Evolutionary conservation across 345 rosid species (phyloP).

Genomic region (Arabidopsis thaliana): TAIR10.1 NC_003076.8:24331001-24331500

Average conservation of each 20-base stretch:
- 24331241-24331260: slow-evolving; percentile 69
- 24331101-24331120: slow-evolving; percentile 52
- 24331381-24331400: slow-evolving; percentile 68
- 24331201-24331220: slow-evolving; percentile 57
- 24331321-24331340: slow-evolving; percentile 57
- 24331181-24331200: slow-evolving; percentile 46
- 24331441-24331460: slow-evolving; percentile 81
- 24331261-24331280: slow-evolving; percentile 47
- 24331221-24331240: slow-evolving; percentile 74
- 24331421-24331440: slow-evolving; percentile 53
- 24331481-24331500: slow-evolving; percentile 60
- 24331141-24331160: slow-evolving; percentile 55
- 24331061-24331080: slow-evolving; percentile 20
- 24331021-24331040: slow-evolving; percentile 71
- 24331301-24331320: slow-evolving; percentile 55
- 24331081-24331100: slow-evolving; percentile 55
- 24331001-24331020: slow-evolving; percentile 68
- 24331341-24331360: slow-evolving; percentile 70
- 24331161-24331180: slow-evolving; percentile 67
- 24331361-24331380: slow-evolving; percentile 73
- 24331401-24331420: slow-evolving; percentile 62
- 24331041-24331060: slow-evolving; percentile 39
- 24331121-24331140: slow-evolving; percentile 49
- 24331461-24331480: slow-evolving; percentile 65
- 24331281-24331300: slow-evolving; percentile 23